Evolutionary conservation across 2,329 filamentous ascomycete species (phyloP).

Genomic region (Macrophomina tecta): DNA sequence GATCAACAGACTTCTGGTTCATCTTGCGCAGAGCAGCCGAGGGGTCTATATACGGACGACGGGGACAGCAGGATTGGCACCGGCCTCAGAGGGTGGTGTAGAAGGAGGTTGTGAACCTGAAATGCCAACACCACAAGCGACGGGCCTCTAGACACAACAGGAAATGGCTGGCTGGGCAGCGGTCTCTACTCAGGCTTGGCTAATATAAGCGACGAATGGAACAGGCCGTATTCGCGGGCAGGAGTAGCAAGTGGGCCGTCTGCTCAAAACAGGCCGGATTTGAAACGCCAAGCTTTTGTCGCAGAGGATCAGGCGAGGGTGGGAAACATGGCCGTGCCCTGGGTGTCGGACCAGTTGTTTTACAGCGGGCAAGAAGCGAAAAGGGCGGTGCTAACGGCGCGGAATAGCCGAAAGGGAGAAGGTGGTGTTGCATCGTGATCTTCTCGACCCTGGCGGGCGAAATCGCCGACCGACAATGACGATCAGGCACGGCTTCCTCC

Average conservation of each 20-base stretch:
- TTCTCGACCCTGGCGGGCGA: neutral
- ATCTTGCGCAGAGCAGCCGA: neutral
- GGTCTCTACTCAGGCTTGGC: conserved; percentile 8
- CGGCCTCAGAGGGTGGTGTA: neutral
- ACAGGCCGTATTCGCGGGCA: neutral
- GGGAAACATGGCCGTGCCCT: neutral
- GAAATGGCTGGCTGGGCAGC: conserved; percentile 13
- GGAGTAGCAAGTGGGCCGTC: neutral
- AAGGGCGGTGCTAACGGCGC: neutral
- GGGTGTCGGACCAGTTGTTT: neutral
- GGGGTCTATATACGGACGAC: neutral
- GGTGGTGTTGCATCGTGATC: neutral
- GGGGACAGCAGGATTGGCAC: neutral
- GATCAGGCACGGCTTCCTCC: neutral
- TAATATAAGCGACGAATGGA: neutral
- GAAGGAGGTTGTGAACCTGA: neutral
- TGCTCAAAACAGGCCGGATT: neutral
- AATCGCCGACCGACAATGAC: neutral
- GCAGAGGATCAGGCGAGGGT: neutral
- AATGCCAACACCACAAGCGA: conserved; percentile 20
- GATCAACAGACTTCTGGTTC: conserved; percentile 16
- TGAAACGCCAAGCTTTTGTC: conserved; percentile 15
- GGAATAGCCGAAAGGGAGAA: neutral
- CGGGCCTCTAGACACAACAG: neutral
- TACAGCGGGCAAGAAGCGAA: neutral